Percentiles rank a stretch among this genome's conserved stretches.
phyloP scores from a whole-genome alignment of 106 monocot species.

The Chionographis japonica region DNA sequence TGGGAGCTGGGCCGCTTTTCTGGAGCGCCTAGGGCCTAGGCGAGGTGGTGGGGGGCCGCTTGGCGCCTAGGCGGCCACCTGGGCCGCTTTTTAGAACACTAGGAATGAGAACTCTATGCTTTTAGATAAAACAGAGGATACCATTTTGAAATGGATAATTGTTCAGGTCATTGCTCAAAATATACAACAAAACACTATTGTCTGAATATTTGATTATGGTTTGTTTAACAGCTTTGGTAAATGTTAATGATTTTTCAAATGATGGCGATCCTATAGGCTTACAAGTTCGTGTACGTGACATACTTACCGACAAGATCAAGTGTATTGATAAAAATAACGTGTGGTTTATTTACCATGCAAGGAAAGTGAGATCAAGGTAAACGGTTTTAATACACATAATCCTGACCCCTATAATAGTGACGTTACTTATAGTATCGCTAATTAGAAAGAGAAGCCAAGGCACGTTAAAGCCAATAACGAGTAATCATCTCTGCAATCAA shows the following conservation, averaged over 20 bases:
- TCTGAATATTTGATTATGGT: conserved; percentile 85
- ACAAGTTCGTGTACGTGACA: conserved; percentile 72
- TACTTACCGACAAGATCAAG: conserved; percentile 82
- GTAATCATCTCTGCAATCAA: conserved; percentile 84
- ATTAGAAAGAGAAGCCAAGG: conserved; percentile 65
- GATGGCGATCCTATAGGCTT: conserved; percentile 29
- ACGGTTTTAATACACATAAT: conserved; percentile 16
- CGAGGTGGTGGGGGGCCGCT: too few relatives aligned
- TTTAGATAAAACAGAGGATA: conserved; percentile 91
- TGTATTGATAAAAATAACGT: conserved; percentile 54
- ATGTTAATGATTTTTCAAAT: conserved; percentile 65
- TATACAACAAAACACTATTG: conserved; percentile 59
- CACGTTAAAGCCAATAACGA: conserved; percentile 84
- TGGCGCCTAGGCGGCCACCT: too few relatives aligned
- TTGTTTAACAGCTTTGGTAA: conserved; percentile 74
- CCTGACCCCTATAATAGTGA: conserved; percentile 50
- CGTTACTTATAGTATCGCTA: conserved; percentile 29
- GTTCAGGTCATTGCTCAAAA: conserved; percentile 78
- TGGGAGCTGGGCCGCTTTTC: too few relatives aligned
- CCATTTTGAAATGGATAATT: conserved; percentile 68
- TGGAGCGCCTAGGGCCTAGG: too few relatives aligned
- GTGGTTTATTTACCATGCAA: conserved; percentile 67
- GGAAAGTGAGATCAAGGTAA: conserved; percentile 54
- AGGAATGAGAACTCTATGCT: conserved; percentile 82
- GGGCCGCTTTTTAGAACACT: too few relatives aligned